Evolutionary conservation across 441 rosid species (phyloP).

Genomic region (Cnidoscolus chayamansa): DNA sequence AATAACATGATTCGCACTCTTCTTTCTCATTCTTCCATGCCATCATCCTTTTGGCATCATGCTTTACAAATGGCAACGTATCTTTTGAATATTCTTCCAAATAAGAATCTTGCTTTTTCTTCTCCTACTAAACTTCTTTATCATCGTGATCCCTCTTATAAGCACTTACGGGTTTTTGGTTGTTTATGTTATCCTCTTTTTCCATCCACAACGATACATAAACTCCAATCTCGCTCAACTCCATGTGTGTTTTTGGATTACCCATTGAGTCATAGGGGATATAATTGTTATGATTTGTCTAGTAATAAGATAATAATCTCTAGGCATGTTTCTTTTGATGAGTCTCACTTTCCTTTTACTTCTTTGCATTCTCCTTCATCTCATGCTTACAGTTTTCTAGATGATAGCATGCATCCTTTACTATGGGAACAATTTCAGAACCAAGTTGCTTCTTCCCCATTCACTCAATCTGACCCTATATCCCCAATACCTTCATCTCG

Average conservation of each 20-base stretch:
- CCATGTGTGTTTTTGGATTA: constrained; percentile 9
- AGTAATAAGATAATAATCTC: not conserved
- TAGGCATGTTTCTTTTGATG: constrained; percentile 8
- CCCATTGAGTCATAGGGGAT: not conserved
- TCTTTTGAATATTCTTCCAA: not conserved
- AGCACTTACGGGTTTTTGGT: not conserved
- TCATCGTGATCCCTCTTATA: not conserved
- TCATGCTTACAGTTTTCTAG: not conserved
- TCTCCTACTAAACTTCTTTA: not conserved
- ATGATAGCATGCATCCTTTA: not conserved
- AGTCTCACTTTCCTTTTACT: not conserved
- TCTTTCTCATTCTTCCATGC: not conserved
- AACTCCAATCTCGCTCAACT: constrained; percentile 2
- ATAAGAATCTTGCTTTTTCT: not conserved
- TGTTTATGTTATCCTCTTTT: constrained; percentile 5
- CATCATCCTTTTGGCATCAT: not conserved
- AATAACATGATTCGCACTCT: not conserved
- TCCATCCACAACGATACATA: not conserved
- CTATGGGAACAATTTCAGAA: not conserved
- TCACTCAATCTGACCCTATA: not conserved
- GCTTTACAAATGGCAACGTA: not conserved
- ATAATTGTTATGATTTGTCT: not conserved
- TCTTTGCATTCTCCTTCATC: not conserved
- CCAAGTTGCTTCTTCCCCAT: not conserved
- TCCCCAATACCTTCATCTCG: not conserved